Conservation (phyloP, 73 alveolate genomes). For the Paramecium biaurelia region DNA sequence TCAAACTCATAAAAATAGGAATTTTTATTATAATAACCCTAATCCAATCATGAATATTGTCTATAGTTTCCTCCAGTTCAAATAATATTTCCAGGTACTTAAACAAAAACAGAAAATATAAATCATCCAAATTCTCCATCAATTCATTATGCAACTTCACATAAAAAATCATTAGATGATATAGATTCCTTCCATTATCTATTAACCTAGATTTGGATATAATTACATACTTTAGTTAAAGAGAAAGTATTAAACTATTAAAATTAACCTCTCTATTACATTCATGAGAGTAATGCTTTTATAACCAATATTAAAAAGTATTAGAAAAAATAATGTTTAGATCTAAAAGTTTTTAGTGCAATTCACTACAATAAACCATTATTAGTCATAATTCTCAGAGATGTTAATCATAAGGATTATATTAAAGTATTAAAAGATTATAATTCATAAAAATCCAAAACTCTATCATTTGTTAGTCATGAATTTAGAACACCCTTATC, state of each 20-base stretch:
- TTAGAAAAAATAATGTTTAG: background rate
- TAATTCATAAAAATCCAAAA: constrained; percentile 47
- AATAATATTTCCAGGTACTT: background rate
- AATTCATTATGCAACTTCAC: background rate
- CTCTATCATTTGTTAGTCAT: constrained; percentile 65
- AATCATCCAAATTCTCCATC: background rate
- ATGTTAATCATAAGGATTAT: constrained; percentile 56
- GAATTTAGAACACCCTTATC: constrained; percentile 65
- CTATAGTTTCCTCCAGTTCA: background rate
- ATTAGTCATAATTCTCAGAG: constrained; percentile 33
- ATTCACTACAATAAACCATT: background rate
- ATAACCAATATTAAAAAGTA: background rate
- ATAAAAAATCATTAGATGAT: background rate
- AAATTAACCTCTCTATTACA: constrained; percentile 8
- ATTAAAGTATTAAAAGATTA: constrained; percentile 50
- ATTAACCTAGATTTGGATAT: background rate
- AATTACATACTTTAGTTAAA: background rate
- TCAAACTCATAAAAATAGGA: background rate
- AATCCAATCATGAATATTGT: background rate
- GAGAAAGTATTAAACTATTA: background rate
- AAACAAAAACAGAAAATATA: background rate
- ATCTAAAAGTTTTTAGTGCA: constrained; percentile 29
- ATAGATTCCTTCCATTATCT: background rate
- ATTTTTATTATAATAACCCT: too few relatives aligned
- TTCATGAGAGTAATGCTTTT: constrained; percentile 16